Base-by-base conservation (phyloP, 805 yeast genomes). In the Candida caryicola region DNA sequence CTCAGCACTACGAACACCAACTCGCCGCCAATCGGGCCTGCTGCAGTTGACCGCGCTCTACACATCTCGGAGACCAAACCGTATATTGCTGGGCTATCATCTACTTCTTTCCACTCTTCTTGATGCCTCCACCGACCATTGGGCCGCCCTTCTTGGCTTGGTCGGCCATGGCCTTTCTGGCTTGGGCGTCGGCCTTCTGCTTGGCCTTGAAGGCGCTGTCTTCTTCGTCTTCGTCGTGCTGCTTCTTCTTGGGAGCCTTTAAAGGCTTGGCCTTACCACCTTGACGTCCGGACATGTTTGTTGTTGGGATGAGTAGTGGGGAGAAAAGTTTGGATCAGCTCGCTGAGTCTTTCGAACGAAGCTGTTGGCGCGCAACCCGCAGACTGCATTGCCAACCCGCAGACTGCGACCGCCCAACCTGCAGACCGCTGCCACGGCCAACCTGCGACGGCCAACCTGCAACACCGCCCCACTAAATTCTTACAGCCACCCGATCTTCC, bases 181-280 rank as follows among this genome's bases (percentile, higher is more conserved):
- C 96, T 59, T 85, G 85, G 51, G 91, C 96, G 46, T 86, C 97
- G 41, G 95, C 96, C 64, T 84, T 87, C 71, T 88, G 95, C 75
- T 89, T 90, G 57, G 84, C 91, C 72, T 87, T 87, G 77, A 81
- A 89, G 4, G 96, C 96, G 19, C 74, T 39, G 47, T 89, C 97
- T 43, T 90, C 97, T 2, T 90, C 96, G 61, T 89, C 95, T 45
- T 67, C 61, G 21, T 83, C 88, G 45, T 81, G 84, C 40, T 71
- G 73, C 57, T 77, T 76, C 77, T 88, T 88, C 82, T 86, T 91
- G 51, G 91, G 85, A 6, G 80, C 81, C 77, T 84, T 84, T 52
- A 85, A 72, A 70, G 89, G 97, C 80, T 90, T 90, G 43, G 90
- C 81, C 64, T 90, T 90, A 58, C 97, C 97, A 60, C 97, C 97